phyloP scores from a whole-genome alignment of 1,284 basidiomycete species.

The Sporisorium exsertum region DNA sequence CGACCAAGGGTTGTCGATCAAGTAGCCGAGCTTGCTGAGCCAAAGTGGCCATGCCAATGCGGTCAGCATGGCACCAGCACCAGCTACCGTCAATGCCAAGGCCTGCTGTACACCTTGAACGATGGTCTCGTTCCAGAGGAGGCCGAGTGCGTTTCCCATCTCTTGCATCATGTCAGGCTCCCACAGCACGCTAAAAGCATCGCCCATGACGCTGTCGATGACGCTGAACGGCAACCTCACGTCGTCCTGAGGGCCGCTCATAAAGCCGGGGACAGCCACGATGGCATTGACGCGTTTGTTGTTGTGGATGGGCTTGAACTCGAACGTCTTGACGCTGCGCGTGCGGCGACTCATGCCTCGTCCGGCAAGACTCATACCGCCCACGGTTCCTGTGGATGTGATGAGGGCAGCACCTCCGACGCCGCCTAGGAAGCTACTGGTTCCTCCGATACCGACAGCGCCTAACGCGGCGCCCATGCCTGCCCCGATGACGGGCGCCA shows the following conservation, averaged over 20 bases:
- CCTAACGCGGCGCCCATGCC: constrained; percentile 67
- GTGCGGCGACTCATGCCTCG: constrained; percentile 66
- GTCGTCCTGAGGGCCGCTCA: constrained; percentile 65
- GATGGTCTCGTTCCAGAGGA: constrained; percentile 69
- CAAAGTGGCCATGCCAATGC: constrained; percentile 68
- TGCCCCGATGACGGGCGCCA: constrained; percentile 67
- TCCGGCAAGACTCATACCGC: constrained; percentile 64
- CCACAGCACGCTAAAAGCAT: constrained; percentile 66
- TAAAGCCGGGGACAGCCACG: constrained; percentile 65
- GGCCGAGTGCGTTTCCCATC: constrained; percentile 68
- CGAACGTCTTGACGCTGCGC: constrained; percentile 66
- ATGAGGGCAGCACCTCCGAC: constrained; percentile 67
- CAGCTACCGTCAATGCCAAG: constrained; percentile 64
- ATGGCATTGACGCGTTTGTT: constrained; percentile 69
- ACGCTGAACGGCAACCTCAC: constrained; percentile 67
- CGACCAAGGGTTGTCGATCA: constrained; percentile 69
- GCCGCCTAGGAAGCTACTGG: constrained; percentile 64
- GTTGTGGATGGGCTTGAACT: constrained; percentile 68
- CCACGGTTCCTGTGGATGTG: constrained; percentile 66
- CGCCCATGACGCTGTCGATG: constrained; percentile 68
- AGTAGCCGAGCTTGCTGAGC: constrained; percentile 67
- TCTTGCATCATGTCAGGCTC: constrained; percentile 70
- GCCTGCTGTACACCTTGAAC: constrained; percentile 68
- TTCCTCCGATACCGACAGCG: constrained; percentile 67
- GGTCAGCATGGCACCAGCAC: constrained; percentile 57